Conservation (phyloP, 257 asterid genomes). For the Nicotiana undulata region DNA sequence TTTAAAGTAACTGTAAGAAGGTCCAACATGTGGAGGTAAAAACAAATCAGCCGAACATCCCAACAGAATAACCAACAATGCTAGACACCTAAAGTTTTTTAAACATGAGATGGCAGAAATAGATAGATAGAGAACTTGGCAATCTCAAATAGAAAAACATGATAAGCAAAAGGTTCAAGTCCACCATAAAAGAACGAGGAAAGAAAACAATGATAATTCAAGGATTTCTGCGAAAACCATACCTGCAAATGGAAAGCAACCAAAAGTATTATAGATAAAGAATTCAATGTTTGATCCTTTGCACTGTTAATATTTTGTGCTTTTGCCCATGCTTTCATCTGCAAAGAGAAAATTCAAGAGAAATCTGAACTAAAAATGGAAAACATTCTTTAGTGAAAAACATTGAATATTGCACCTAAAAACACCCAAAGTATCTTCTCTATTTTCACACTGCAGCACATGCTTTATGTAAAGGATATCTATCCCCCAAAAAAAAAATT, state of each 20-base stretch:
- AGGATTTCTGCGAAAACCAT: slow-evolving; percentile 10
- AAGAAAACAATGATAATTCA: neutral
- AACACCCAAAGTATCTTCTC: neutral
- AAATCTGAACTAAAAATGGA: neutral
- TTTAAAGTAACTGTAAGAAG: no score
- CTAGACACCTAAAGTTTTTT: neutral
- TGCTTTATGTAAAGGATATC: neutral
- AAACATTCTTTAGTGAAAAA: neutral
- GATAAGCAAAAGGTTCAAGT: neutral
- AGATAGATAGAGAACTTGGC: neutral
- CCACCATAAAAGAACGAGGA: neutral
- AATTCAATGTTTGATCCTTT: slow-evolving; percentile 74
- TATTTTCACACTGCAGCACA: neutral
- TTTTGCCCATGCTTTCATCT: slow-evolving; percentile 93
- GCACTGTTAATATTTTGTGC: slow-evolving; percentile 79
- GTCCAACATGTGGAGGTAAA: neutral
- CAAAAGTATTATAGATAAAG: slow-evolving; percentile 73
- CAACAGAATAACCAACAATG: neutral
- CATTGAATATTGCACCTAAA: neutral
- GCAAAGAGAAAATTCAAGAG: slow-evolving; percentile 19
- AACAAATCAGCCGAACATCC: neutral
- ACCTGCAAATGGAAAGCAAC: slow-evolving; percentile 96
- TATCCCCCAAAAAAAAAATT: neutral
- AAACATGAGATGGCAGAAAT: neutral
- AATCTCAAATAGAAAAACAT: neutral